Evolutionary conservation across 768 basidiomycete genomes (phyloP).

Genomic region (Grammothele lineata): DNA sequence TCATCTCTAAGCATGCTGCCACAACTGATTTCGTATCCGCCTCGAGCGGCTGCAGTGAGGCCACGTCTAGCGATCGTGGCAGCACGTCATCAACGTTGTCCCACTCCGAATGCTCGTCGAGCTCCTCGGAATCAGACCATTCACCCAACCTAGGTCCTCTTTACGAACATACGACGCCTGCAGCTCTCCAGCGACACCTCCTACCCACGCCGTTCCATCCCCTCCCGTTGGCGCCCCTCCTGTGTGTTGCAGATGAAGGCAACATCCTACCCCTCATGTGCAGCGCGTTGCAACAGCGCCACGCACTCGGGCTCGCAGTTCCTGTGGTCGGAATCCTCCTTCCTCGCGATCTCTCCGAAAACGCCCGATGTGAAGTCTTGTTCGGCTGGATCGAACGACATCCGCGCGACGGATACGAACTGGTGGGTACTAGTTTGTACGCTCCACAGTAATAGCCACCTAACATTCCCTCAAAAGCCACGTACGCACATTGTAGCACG

Average conservation of each 20-base stretch:
- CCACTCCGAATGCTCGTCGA: neutral
- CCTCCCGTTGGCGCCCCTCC: neutral
- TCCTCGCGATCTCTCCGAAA: neutral
- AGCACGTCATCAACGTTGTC: too few species aligned
- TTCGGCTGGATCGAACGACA: neutral
- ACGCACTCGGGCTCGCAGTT: neutral
- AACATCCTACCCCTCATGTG: conserved; percentile 1
- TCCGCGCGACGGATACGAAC: neutral
- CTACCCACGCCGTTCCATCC: neutral
- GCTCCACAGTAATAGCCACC: neutral
- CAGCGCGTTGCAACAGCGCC: neutral
- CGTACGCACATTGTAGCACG: too few species aligned
- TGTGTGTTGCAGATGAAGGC: neutral
- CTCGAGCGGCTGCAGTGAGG: too few species aligned
- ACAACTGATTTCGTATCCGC: too few species aligned
- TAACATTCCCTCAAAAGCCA: neutral
- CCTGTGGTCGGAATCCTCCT: neutral
- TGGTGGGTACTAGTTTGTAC: too few species aligned
- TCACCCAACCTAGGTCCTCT: neutral
- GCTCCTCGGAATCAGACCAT: too few species aligned
- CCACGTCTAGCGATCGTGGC: too few species aligned
- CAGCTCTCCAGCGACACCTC: neutral
- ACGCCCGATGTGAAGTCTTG: neutral
- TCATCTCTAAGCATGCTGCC: too few species aligned
- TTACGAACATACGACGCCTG: neutral